Evolutionary conservation across 202 grass and related monocot species (phyloP), one percentile per base, ranked within the genome.

Genomic region (Schoenoplectus tabernaemontani): DNA sequence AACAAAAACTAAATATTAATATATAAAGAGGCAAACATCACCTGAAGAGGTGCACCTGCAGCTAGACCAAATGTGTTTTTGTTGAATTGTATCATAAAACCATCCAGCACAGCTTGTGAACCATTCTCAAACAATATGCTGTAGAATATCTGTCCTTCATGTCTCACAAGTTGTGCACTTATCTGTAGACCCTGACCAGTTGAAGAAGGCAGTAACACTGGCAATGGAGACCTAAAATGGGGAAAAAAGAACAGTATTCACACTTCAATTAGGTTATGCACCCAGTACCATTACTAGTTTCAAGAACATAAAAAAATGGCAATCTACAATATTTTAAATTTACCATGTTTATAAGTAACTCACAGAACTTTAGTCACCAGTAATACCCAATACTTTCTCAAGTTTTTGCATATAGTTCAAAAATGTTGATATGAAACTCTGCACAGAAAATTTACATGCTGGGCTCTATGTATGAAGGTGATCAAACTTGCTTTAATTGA

Each of bases 71-170:
- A 95, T 46, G 96, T 91, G 66, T 95, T 99, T 82, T 95, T 99
- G 88, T 95, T 99, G 85, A 99, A 99, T 82, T 95, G 92, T 61
- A 99, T 99, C 96, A 99, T 99, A 85, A 99, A 99, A 78, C 96
- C 96, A 91, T 99, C 96, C 48, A 95, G 78, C 16, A 83, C 69
- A 69, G 73, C 26, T 81, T 93, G 88, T 38, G 91, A 86, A 57
- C 84, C 84, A 71, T 99, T 99, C 71, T 99, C 96, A 82, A 99
- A 93, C 59, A 84, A 84, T 77, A 99, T 78, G 58, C 84, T 86
- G 67, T 99, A 99, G 72, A 87, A 99, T 89, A 99, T 95, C 80
- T 95, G 96, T 46, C 91, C 91, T 72, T 99, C 92, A 4, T 83
- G 86, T 6, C 85, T 87, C 17, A 83, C 82, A 50, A 95, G 71